Evolutionary conservation across 148 eudicot genomes (phyloP), one percentile per base, ranked within the genome.

Genomic region (Vaccinium vitisidaea): DNA sequence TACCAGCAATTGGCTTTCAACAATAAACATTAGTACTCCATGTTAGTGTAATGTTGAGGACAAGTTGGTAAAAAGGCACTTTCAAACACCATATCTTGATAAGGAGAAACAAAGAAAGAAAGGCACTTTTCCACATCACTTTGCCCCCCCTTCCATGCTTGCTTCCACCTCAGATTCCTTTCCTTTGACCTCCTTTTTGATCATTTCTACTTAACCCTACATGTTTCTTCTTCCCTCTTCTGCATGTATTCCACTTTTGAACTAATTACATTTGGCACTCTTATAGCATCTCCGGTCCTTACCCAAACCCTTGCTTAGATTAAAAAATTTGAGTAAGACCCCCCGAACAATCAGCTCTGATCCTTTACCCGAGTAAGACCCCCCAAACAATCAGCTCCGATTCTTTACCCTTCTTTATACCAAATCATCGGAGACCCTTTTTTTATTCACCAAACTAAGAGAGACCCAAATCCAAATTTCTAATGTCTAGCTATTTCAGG

Each of bases 101-200:
- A 85, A 85, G 82, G 36, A 19, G 82, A 82, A 89, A 39, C 43
- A 30, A 67, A 4, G 25, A 67, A 67, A 25, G 55, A 52, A 12
- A 84, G 84, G 25, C 23, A 74, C 46, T 43, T 56, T 69, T 67
- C 65, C 84, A 80, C 80, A 69, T 65, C 70, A 75, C 39, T 11
- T 80, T 61, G 30, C 52, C 56, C 84, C 76, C 56, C 30, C 39
- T 25, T 80, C 58, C 86, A 65, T 84, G 67, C 74, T 84, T 79
- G 86, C 83, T 32, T 84, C 79, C 86, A 61, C 61, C 85, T 81
- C 80, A 81, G 46, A 39, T 79, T 87, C 32, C 80, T 43, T 25
- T 84, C 69, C 77, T 79, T 90, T 84, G 85, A 84, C 91, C 86
- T 75, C 74, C 53, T 82, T 84, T 79, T 9, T 14, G 74, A 43